A percentile compares a stretch with the other conserved stretches of the same genome.
Conservation (phyloP, 2,329 filamentous ascomycete species). For the Hymenoscyphus fraxineus region DNA sequence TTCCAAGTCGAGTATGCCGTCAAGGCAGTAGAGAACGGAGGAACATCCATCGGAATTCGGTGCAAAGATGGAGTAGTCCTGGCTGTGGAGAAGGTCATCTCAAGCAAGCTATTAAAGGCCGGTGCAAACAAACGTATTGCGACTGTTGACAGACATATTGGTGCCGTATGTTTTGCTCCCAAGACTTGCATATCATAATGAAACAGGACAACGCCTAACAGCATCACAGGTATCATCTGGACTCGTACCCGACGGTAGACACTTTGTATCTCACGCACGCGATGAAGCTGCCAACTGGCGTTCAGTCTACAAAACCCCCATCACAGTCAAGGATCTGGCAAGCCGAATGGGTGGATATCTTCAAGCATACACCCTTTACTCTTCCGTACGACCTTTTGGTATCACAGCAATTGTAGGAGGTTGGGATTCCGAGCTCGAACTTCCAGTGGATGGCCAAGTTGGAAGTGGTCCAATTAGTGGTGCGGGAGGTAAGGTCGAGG, state of each 20-base stretch:
- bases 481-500: slow-evolving; percentile 75
- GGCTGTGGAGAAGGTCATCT: slow-evolving; percentile 93
- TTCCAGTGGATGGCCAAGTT: slow-evolving; percentile 85
- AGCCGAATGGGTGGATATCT: slow-evolving; percentile 93
- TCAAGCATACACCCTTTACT: slow-evolving; percentile 96
- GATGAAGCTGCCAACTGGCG: slow-evolving; percentile 93
- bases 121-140: slow-evolving; percentile 97
- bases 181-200: background rate
- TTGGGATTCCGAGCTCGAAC: slow-evolving; percentile 84
- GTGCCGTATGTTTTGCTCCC: slow-evolving; percentile 63
- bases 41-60: slow-evolving; percentile 91
- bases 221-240: slow-evolving; percentile 81
- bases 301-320: slow-evolving; percentile 89
- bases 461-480: slow-evolving; percentile 75
- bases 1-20: slow-evolving; percentile 99
- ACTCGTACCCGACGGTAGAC: slow-evolving; percentile 88
- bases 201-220: slow-evolving; percentile 13
- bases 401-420: slow-evolving; percentile 92
- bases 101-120: slow-evolving; percentile 91
- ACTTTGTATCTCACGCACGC: slow-evolving; percentile 90
- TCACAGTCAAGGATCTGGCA: slow-evolving; percentile 82
- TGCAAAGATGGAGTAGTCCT: slow-evolving; percentile 97
- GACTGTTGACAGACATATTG: slow-evolving; percentile 88
- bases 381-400: slow-evolving; percentile 92
- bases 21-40: slow-evolving; percentile 97